Percentiles rank a stretch among this genome's conserved stretches.
These are phyloP conservation scores for Porcisia hertigi DNA, from an alignment of 208 protist species.

Conservation along the genomic window DNA sequence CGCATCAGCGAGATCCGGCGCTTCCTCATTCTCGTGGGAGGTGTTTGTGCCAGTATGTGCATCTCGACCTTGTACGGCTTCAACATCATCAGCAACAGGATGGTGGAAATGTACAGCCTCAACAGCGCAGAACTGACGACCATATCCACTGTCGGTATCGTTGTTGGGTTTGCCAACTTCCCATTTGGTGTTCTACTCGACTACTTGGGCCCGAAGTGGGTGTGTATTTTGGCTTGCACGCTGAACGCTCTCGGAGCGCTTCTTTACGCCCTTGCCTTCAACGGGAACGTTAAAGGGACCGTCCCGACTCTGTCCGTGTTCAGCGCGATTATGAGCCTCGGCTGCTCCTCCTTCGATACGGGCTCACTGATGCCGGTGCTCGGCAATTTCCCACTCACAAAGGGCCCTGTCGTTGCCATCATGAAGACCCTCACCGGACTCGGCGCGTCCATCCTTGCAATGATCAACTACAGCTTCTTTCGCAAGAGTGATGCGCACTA, in stretches of 20 bases:
- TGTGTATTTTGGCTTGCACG: slow-evolving; percentile 20
- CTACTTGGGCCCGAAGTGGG: slow-evolving; percentile 46
- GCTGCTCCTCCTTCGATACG: slow-evolving; percentile 54
- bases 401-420: slow-evolving; percentile 48
- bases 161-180: slow-evolving; percentile 46
- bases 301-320: slow-evolving; percentile 45
- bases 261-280: slow-evolving; percentile 54
- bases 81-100: slow-evolving; percentile 59
- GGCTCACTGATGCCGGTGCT: slow-evolving; percentile 63
- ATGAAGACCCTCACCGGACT: slow-evolving; percentile 64
- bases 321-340: slow-evolving; percentile 58
- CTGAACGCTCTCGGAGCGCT: slow-evolving; percentile 34
- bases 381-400: slow-evolving; percentile 51
- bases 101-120: slow-evolving; percentile 44
- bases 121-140: slow-evolving; percentile 41
- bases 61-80: slow-evolving; percentile 65
- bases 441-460: slow-evolving; percentile 42
- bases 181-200: slow-evolving; percentile 58
- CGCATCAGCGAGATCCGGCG: slow-evolving; percentile 52
- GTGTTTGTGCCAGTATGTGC: slow-evolving; percentile 36
- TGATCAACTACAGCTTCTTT: slow-evolving; percentile 58
- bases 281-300: slow-evolving; percentile 30
- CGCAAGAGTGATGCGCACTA: slow-evolving; percentile 42
- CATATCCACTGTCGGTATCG: slow-evolving; percentile 49
- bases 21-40: slow-evolving; percentile 56